These are phyloP conservation scores for Castanea sativa DNA, from an alignment of 306 rosid genomes.

Conservation along the genomic window DNA sequence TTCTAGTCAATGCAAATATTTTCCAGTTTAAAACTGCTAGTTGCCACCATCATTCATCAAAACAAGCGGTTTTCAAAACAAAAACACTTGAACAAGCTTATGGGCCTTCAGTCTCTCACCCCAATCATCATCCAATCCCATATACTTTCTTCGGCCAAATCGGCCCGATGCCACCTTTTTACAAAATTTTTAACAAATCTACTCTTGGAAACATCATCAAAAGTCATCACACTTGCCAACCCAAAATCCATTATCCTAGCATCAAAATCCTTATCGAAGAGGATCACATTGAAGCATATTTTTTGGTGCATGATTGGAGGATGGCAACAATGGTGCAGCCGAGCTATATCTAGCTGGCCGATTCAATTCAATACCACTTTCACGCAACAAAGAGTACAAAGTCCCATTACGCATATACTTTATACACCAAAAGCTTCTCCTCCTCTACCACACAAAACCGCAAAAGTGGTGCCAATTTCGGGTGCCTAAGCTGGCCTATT, in stretches of 20 bases:
- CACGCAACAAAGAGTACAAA: conserved; percentile 63
- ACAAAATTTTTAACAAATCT: conserved; percentile 61
- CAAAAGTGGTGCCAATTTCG: conserved; percentile 81
- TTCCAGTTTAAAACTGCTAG: conserved; percentile 60
- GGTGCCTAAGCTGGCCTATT: conserved; percentile 80
- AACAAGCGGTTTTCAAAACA: conserved; percentile 88
- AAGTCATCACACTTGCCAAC: conserved; percentile 68
- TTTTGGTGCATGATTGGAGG: conserved; percentile 85
- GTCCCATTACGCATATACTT: conserved; percentile 89
- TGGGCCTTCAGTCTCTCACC: conserved; percentile 65
- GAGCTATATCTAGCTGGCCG: conserved; percentile 76
- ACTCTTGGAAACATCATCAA: conserved; percentile 54
- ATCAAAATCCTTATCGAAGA: conserved; percentile 83
- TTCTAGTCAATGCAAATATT: conserved; percentile 65
- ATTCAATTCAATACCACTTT: conserved; percentile 48
- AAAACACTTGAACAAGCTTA: conserved; percentile 75
- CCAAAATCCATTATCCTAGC: conserved; percentile 94
- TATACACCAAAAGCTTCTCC: conserved; percentile 77
- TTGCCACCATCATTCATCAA: conserved; percentile 88
- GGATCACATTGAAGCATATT: conserved; percentile 78
- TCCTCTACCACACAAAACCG: conserved; percentile 84
- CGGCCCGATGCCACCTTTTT: no score
- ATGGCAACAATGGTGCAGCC: conserved; percentile 94
- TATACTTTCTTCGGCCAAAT: conserved; percentile 47
- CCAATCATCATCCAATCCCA: conserved; percentile 61